Evolutionary conservation across 2,329 filamentous ascomycete genomes (phyloP), one percentile per base, ranked within the genome.

Genomic region (Orbilia javanica): DNA sequence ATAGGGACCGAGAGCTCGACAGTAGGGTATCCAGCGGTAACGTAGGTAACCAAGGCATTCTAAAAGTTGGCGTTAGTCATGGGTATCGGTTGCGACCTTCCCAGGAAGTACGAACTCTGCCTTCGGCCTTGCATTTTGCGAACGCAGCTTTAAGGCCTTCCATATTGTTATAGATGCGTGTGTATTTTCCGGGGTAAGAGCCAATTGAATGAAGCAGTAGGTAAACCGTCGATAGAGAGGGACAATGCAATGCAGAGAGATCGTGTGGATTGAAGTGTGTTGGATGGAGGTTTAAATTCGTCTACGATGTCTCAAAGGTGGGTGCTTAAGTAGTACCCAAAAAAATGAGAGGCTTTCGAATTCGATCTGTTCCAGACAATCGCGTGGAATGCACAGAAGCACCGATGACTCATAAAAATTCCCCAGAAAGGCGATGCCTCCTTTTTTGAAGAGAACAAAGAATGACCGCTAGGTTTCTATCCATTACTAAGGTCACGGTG

Each of bases 21-120:
- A 39, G 89, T 92, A 15, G 96, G 96, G 84, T 91, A 99, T 70
- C 96, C 96, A 74, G 95, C 94, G 27, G 96, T 99, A 83, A 97
- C 93, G 87, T 99, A 99, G 29, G 94, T 94, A 80, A 99, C 93
- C 79, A 99, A 88, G 63, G 96, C 95, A 81, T 93, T 87, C 89
- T 96, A 74, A 25, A 36, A 48, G 44, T 36, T 22, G 55, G 29
- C 27, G 71, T 79, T 66, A 79, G 69, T 50, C n/a, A 31, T 29
- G 15, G 34, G 11, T 39, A 39, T 42, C 20, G 55, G 27, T 60
- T 42, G 55, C 55, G 44, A 22, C 52, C 18, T 27, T 73, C 29
- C n/a, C 11, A 22, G 44, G 67, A 44, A 53, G 48, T 69, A 82
- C 83, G 42, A 80, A 85, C 84, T 80, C 84, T 83, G 66, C 81